Base-by-base conservation (phyloP, 139 green algal species). In the Klebsormidium nitens region DNA sequence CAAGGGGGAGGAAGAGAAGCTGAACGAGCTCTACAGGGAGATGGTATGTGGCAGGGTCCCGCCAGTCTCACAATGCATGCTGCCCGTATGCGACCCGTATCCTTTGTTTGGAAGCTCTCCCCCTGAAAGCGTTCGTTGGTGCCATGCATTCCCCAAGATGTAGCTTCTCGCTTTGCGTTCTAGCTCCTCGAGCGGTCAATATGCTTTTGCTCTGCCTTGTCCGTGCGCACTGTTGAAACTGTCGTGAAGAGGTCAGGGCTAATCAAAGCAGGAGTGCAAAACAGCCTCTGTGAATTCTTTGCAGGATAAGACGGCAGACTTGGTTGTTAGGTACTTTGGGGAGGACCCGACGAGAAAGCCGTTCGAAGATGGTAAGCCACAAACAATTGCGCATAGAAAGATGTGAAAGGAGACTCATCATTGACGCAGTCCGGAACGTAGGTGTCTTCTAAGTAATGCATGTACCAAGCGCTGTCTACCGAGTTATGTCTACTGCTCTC, bases 341-440 rank as follows among this genome's bases (percentile, higher is more conserved):
- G 69, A 77, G 34, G 69, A 77, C 40, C 69, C 69, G 2, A 36
- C 59, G 34, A 36, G 35, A 26, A 63, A 37, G 23, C 2, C 60
- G 1, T 77, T 77, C 2, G 69, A 77, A 26, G 59, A 77, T 72
- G 66, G 66, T 74, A 34, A 72, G 5, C n/a, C 57, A 64, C 57
- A 31, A 32, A 34, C 57, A 48, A 32, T 34, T 11, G 26, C 57
- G 28, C 57, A 46, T 42, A n/a, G 5, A 46, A 32, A 42, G 34
- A 46, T n/a, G 4, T 49, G 42, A n/a, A 49, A 49, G 14, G 42
- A 8, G 8, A n/a, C 3, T 5, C 56, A 63, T 31, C 26, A 11
- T 32, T 6, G 31, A 42, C 26, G 55, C 56, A 40, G 0, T 8
- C 56, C 3, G 19, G 37, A n/a, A 35, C 5, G n/a, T 31, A 61